Base-by-base conservation (phyloP, 75 land plant genomes). In the Sequoiadendron giganteum region DNA sequence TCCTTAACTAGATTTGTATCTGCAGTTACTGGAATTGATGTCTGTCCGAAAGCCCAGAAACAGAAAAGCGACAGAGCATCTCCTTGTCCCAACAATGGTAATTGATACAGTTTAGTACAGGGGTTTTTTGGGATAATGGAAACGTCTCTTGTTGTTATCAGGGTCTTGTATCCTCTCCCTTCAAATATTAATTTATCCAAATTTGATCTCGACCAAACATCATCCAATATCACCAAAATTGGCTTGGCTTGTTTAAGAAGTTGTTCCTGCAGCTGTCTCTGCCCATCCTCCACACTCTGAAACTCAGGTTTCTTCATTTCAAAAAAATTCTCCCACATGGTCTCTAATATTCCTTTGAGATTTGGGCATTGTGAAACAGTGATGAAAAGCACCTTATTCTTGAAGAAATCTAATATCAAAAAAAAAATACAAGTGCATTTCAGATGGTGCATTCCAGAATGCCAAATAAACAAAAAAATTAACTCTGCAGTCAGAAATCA, bases 331-430 rank as follows among this genome's bases (percentile, higher is more conserved):
- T 78, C 80, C 80, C 80, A 78, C 80, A 78, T 78, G 39, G 43
- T 39, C 43, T 78, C 80, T 78, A 78, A 39, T 13, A 78, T 78
- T 78, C 43, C 80, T 15, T 38, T 78, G 18, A 78, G 7, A 7
- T 78, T 78, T 16, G 80, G 80, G 80, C 39, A 78, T 34, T 77
- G 79, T 77, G 79, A 77, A 38, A 77, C 79, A 2, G 79, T 77
- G 16, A 77, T 32, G 38, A 77, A 77, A 32, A 77, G 2, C 5
- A 77, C 38, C 34, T 78, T 78, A 38, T 78, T 78, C 16, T 5
- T 4, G 36, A 78, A 39, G 15, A 3, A 15, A 38, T 38, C 43
- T 78, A 39, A 18, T 11, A 32, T 30, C 38, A 0, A 3, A 78
- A 11, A 16, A 19, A 77, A 2, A 38, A 78, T 5, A 39, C 43